Evolutionary conservation across 495 filamentous ascomycete genomes (phyloP).

Genomic region (Aspergillus bridgeri): DNA sequence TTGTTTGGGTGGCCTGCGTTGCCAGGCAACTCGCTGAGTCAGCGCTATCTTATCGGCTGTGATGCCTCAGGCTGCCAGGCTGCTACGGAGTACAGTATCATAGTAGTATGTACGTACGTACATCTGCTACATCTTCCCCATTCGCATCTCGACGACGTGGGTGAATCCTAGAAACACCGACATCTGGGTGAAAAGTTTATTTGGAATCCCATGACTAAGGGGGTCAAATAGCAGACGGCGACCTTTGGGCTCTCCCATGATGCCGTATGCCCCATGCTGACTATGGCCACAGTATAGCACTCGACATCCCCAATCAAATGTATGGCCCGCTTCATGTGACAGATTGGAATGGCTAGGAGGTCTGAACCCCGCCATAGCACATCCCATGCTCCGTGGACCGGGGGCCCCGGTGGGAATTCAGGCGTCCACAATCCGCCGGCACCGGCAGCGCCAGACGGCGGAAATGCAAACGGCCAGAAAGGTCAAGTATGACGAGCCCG

Average conservation of each 20-base stretch:
- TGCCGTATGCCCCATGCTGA: not conserved
- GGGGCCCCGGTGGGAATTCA: not conserved
- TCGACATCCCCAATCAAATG: not conserved
- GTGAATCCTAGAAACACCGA: not conserved
- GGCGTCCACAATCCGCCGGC: not conserved
- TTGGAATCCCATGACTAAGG: not conserved
- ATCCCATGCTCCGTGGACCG: not conserved
- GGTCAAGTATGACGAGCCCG: not conserved
- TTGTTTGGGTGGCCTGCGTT: constrained; percentile 27
- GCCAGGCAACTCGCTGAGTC: constrained; percentile 30
- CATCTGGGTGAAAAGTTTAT: not conserved
- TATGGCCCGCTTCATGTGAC: not conserved
- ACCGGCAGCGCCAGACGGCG: not conserved
- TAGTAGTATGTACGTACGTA: too few relatives aligned
- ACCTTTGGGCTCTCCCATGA: too few relatives aligned
- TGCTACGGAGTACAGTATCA: too few relatives aligned
- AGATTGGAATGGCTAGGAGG: not conserved
- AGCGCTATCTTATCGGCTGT: constrained; percentile 12
- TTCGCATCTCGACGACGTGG: not conserved
- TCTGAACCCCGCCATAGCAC: too few relatives aligned
- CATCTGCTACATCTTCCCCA: not conserved
- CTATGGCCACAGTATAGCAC: not conserved
- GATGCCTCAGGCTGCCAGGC: not conserved
- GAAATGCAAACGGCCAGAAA: not conserved
- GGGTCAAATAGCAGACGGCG: not conserved